These are phyloP conservation scores for Microdochium trichocladiopsis DNA, from an alignment of 2,329 filamentous ascomycete genomes.

Conservation along the genomic window DNA sequence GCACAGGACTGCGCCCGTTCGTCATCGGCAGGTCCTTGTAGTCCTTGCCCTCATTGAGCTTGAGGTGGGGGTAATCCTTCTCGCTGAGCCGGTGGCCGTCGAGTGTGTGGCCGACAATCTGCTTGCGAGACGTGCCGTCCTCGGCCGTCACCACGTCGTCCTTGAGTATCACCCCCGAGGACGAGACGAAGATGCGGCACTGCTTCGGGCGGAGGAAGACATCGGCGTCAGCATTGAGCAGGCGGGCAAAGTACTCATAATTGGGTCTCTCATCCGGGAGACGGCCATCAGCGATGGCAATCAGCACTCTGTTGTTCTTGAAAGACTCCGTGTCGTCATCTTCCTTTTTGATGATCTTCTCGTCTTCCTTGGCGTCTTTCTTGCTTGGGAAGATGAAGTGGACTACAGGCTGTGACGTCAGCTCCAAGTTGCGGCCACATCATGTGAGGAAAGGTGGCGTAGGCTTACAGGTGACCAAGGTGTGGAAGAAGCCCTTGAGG, in stretches of 20 bases:
- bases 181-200: constrained; percentile 53
- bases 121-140: constrained; percentile 18
- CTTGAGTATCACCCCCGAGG: constrained; percentile 41
- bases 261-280: constrained; percentile 53
- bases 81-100: constrained; percentile 18
- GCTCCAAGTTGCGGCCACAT: not conserved
- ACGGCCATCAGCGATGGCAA: constrained; percentile 49
- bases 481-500: constrained; percentile 58
- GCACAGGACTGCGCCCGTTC: constrained; percentile 35
- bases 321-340: constrained; percentile 44
- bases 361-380: constrained; percentile 44
- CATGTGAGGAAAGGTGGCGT: not conserved
- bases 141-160: constrained; percentile 28
- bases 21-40: constrained; percentile 38
- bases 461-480: constrained; percentile 55
- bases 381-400: constrained; percentile 53
- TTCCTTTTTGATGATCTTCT: constrained; percentile 25
- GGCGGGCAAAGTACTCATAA: constrained; percentile 54
- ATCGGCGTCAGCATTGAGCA: constrained; percentile 44
- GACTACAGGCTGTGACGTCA: constrained; percentile 28
- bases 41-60: constrained; percentile 46
- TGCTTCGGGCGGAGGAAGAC: constrained; percentile 50
- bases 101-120: constrained; percentile 12
- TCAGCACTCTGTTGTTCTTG: constrained; percentile 58
- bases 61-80: constrained; percentile 44